Percentiles rank a stretch among this genome's conserved stretches.
Conservation (phyloP, 768 basidiomycete genomes). For the Kwoniella sp. region DNA sequence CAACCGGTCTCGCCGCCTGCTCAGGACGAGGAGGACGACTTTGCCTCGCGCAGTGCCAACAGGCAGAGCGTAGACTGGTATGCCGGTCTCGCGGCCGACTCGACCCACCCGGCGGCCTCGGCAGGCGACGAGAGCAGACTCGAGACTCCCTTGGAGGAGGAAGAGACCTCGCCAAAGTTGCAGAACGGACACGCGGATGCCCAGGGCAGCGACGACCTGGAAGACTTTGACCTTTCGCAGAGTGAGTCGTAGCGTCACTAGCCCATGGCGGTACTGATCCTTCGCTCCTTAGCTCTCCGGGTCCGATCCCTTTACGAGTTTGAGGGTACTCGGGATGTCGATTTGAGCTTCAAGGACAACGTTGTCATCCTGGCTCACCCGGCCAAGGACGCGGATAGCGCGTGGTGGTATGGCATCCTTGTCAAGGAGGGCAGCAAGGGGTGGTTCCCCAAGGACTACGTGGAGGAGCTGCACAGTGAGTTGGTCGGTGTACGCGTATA, state of each 20-base stretch:
- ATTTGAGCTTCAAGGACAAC: slow-evolving; percentile 79
- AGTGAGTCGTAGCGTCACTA: slow-evolving; percentile 38
- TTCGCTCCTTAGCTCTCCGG: slow-evolving; percentile 57
- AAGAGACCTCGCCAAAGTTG: slow-evolving; percentile 49
- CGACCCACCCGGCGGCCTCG: slow-evolving; percentile 42
- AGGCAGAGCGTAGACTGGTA: slow-evolving; percentile 90
- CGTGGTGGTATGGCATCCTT: slow-evolving; percentile 88
- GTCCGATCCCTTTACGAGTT: slow-evolving; percentile 80
- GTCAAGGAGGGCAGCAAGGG: slow-evolving; percentile 66
- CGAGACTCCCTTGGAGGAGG: slow-evolving; percentile 56
- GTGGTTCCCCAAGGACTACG: slow-evolving; percentile 86
- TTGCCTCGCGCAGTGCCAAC: slow-evolving; percentile 52
- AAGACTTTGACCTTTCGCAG: slow-evolving; percentile 47
- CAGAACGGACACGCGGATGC: slow-evolving; percentile 11
- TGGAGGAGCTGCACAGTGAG: slow-evolving; percentile 70
- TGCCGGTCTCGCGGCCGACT: slow-evolving; percentile 73
- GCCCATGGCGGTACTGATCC: not conserved
- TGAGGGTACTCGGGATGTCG: slow-evolving; percentile 78
- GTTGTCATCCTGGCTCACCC: slow-evolving; percentile 73
- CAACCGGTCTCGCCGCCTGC: slow-evolving; percentile 42
- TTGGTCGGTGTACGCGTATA: slow-evolving; percentile 2
- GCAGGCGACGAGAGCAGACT: slow-evolving; percentile 52
- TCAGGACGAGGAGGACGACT: slow-evolving; percentile 21
- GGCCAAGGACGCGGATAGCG: slow-evolving; percentile 69
- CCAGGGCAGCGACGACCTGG: slow-evolving; percentile 46